Evolutionary conservation across 345 rosid genomes (phyloP), one percentile per base, ranked within the genome.

Genomic region (Cardamine chenopodiifolia): DNA sequence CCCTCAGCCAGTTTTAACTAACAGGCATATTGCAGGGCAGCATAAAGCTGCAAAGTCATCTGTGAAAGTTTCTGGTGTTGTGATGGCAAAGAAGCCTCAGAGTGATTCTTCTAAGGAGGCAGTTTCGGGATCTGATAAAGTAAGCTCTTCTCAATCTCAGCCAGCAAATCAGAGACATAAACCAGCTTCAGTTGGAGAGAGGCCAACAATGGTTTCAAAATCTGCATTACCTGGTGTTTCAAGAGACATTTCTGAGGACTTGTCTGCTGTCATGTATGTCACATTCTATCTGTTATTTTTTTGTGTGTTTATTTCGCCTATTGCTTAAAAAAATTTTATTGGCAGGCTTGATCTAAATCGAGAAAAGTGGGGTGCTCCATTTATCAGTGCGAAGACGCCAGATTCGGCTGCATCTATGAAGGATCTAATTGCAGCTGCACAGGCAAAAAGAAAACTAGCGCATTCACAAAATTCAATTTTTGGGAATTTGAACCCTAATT

Each of bases 381-480:
- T 86, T 72, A 61, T 53, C 18, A 83, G 78, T 74, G 79, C 82
- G 62, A 90, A 66, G 81, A 86, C 90, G 71, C 82, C 86, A 37
- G 96, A 92, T 76, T 83, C 94, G 62, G 75, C 75, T 74, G 57
- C 81, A 42, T 87, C 99, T 56, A 86, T 96, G 97, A 92, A 89
- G 86, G 79, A 87, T 88, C 89, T 96, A 62, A 92, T 96, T 84
- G 99, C 99, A 50, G 97, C 96, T 59, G 99, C 99, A 60, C 99
- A 87, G 78, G 99, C 91, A 49, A 96, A 92, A 81, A 87, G 98
- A 79, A 88, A 75, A 80, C 85, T 81, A 74, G 97, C 96, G 72
- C 97, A 90, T 72, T 84, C 79, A 20, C 98, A 88, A 39, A 82
- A 80, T 52, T 82, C 82, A 68, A 3, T 59, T 26, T 78, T 78